Evolutionary conservation across 768 basidiomycete genomes (phyloP), one percentile per base, ranked within the genome.

Genomic region (Xanthoconium purpureum): DNA sequence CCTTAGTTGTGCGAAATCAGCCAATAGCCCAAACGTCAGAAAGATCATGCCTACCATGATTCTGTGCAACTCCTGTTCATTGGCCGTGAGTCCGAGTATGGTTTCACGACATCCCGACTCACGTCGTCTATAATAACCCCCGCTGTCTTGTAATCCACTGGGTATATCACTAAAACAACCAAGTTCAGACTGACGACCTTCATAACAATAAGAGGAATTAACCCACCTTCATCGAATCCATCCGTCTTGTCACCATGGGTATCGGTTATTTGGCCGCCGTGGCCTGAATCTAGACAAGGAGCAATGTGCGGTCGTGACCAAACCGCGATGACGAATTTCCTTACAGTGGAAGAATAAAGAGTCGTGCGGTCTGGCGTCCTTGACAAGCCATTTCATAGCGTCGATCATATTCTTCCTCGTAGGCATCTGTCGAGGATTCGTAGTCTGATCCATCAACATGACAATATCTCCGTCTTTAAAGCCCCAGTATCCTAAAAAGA

Each of bases 251-350:
- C 91, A 4, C 89, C 90, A 61, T 91, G 80, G 2, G 73, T 57
- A 71, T 97, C 94, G 51, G 77, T 78, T 3, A 87, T 85, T 66
- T 95, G 94, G 11, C 94, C 96, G n/a, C 97, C 96, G 64, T 98
- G 95, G 0, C 95, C 96, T 1, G 94, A 96, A 72, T 92, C 89
- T 90, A 54, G 28, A 52, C 10, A n/a, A 46, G 42, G 5, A 43
- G 38, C 8, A 42, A 35, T 18, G 28, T 52, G 3, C 7, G 35
- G 1, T 7, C 14, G 32, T 18, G 8, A 39, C 35, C 28, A 18
- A 24, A 32, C 30, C 11, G 40, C 14, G 7, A 13, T 37, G 20
- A 2, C 0, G 7, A 47, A 29, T 7, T 43, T 35, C 43, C 72
- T 54, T 54, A 73, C 85, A 91, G 60, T 91, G 90, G 63, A 91